Evolutionary conservation across 108 stramenopile species (phyloP).

Genomic region (Skeletonema marinoi): DNA sequence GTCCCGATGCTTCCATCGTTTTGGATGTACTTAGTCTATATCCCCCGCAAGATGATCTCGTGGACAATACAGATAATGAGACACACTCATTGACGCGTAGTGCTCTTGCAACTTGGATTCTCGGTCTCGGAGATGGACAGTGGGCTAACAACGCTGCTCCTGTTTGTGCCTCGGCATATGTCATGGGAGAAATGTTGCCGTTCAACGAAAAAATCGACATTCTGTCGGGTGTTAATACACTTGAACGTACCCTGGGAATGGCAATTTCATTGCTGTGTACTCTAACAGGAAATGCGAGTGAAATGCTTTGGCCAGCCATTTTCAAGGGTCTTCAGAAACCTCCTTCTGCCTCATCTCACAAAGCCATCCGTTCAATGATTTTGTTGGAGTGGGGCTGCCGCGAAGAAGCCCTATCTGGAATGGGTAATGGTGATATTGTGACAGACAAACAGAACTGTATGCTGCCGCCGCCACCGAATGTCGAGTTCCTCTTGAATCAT

Average conservation of each 20-base stretch:
- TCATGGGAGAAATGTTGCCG: constrained; percentile 46
- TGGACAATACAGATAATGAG: constrained; percentile 4
- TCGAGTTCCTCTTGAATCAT: constrained; percentile 69
- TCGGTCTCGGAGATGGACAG: constrained; percentile 25
- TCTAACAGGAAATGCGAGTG: constrained; percentile 41
- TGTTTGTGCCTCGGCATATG: constrained; percentile 53
- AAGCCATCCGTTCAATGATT: constrained; percentile 52
- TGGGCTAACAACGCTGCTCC: constrained; percentile 48
- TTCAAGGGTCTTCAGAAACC: constrained; percentile 64
- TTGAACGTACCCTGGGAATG: constrained; percentile 40
- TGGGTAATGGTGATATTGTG: constrained; percentile 85
- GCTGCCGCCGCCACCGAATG: constrained; percentile 75
- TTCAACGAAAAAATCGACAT: constrained; percentile 52
- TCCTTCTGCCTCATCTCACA: constrained; percentile 25
- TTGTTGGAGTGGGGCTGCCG: constrained; percentile 77
- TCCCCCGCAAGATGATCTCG: constrained; percentile 41
- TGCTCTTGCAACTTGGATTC: constrained; percentile 41
- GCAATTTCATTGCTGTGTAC: constrained; percentile 27
- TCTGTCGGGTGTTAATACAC: constrained; percentile 35
- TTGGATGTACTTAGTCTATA: constrained; percentile 49
- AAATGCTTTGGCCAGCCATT: constrained; percentile 81
- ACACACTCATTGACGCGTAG: constrained; percentile 19
- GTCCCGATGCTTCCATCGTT: constrained; percentile 39
- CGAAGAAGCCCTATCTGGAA: constrained; percentile 61
- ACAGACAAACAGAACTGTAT: constrained; percentile 54